These are phyloP conservation scores for Dipteronia dyeriana DNA, from an alignment of 345 rosid species.

Conservation along the genomic window DNA sequence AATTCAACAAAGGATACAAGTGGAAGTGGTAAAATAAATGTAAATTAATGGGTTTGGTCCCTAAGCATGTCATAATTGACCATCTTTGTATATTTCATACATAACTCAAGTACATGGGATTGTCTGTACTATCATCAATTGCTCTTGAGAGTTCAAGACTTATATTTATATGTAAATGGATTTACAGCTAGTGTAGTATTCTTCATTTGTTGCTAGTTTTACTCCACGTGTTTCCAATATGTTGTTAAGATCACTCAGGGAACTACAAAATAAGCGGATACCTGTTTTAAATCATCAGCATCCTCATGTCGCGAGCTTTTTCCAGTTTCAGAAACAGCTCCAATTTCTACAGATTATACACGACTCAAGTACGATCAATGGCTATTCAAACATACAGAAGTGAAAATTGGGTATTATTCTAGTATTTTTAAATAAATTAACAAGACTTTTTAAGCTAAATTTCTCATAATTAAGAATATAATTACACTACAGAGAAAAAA, in stretches of 20 bases:
- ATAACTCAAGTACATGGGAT: constrained; percentile 12
- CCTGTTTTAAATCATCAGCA: constrained; percentile 4
- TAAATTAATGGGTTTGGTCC: neutral
- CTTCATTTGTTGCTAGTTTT: constrained; percentile 8
- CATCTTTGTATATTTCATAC: neutral
- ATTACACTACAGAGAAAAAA: neutral
- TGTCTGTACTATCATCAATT: constrained; percentile 7
- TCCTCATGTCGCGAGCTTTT: constrained; percentile 13
- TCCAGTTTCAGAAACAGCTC: constrained; percentile 6
- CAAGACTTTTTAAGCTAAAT: neutral
- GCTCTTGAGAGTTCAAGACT: constrained; percentile 9
- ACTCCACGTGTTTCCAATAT: neutral
- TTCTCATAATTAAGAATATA: neutral
- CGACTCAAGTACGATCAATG: neutral
- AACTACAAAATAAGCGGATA: constrained; percentile 10
- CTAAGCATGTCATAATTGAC: neutral
- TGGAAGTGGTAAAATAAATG: neutral
- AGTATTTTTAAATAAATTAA: neutral
- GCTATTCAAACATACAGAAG: neutral
- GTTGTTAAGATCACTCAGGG: constrained; percentile 6
- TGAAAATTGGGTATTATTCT: neutral
- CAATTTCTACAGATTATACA: constrained; percentile 23
- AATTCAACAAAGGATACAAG: neutral
- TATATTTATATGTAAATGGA: constrained; percentile 14
- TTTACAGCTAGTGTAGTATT: constrained; percentile 18